Conservation (phyloP, 345 rosid species). For the Kernera saxatilis region DNA sequence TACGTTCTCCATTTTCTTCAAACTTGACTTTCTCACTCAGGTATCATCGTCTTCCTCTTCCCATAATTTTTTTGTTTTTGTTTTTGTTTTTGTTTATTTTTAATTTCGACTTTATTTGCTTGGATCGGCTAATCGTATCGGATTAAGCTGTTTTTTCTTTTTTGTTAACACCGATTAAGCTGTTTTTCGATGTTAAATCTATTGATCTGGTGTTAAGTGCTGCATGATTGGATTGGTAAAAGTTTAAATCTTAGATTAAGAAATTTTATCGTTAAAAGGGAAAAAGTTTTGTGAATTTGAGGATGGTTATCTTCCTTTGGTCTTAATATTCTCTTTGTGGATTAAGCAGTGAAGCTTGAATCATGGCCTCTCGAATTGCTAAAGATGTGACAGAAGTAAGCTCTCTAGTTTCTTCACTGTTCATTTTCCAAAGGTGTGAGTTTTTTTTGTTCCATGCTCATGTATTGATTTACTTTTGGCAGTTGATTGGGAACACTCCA, state of each 20-base stretch:
- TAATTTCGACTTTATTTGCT: neutral
- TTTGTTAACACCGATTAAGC: too few species aligned
- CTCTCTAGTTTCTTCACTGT: neutral
- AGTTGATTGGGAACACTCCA: constrained; percentile 89
- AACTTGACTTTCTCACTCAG: constrained; percentile 7
- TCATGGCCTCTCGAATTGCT: constrained; percentile 60
- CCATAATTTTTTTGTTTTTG: too few species aligned
- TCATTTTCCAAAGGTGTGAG: neutral
- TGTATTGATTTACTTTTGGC: neutral
- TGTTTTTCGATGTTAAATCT: neutral
- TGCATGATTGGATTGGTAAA: neutral
- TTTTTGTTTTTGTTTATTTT: neutral
- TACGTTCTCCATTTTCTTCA: constrained; percentile 9
- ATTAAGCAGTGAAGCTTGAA: constrained; percentile 31
- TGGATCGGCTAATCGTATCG: neutral
- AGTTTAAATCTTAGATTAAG: neutral
- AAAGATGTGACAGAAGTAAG: constrained; percentile 84
- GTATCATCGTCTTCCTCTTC: constrained; percentile 14
- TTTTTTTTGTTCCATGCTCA: neutral
- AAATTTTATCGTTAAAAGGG: too few species aligned
- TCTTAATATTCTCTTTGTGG: neutral
- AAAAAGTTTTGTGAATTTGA: neutral
- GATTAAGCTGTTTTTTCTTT: neutral
- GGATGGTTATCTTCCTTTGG: neutral
- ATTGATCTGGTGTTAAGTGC: neutral